Evolutionary conservation across 1,284 basidiomycete species (phyloP).

Genomic region (Ceratobasidium sp.): DNA sequence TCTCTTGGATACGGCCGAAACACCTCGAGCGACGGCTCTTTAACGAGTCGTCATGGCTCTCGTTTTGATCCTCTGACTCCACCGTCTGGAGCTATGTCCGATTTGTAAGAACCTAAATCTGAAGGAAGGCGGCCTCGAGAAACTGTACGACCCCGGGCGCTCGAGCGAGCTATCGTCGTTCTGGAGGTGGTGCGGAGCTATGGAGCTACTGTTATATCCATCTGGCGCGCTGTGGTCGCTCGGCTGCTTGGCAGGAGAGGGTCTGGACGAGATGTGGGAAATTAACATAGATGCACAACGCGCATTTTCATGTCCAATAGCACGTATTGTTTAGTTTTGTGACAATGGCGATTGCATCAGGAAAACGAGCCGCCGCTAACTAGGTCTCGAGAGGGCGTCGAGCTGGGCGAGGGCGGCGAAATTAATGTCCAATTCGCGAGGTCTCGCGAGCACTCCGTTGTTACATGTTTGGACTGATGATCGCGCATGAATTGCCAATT

Average conservation of each 20-base stretch:
- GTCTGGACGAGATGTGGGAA: not conserved
- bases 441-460: too few relatives aligned
- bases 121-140: not conserved
- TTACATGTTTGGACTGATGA: too few relatives aligned
- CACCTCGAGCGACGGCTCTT: conserved; percentile 28
- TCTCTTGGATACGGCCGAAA: conserved; percentile 35
- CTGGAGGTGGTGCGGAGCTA: not conserved
- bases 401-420: too few relatives aligned
- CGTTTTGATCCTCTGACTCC: conserved; percentile 17
- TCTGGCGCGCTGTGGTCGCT: conserved; percentile 26
- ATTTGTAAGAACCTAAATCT: not conserved
- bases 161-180: conserved; percentile 24
- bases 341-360: not conserved
- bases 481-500: too few relatives aligned
- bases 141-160: conserved; percentile 19
- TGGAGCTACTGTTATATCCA: not conserved
- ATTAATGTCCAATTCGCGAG: too few relatives aligned
- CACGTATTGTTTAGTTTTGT: conserved; percentile 16
- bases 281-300: conserved; percentile 16
- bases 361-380: too few relatives aligned
- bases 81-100: not conserved
- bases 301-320: conserved; percentile 19
- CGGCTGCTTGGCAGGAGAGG: conserved; percentile 8
- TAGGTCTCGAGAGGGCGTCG: too few relatives aligned
- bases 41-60: conserved; percentile 17